These are phyloP conservation scores for Aspergillus viridinutans DNA, from an alignment of 2,329 filamentous ascomycete genomes.

Conservation along the genomic window DNA sequence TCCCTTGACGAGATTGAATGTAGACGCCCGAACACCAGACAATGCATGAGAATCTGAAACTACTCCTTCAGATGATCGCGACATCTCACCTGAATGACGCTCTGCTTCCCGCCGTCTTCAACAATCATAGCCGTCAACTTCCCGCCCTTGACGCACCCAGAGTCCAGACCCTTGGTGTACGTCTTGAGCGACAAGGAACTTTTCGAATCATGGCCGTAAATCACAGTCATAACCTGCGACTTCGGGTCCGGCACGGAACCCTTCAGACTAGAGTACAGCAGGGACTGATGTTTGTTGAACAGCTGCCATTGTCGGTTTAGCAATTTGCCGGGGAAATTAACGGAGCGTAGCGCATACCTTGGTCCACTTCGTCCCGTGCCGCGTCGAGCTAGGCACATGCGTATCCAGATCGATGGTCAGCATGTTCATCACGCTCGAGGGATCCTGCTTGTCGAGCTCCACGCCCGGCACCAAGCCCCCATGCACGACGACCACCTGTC, in stretches of 20 bases:
- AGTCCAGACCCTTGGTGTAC: slow-evolving; percentile 82
- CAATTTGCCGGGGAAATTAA: not conserved
- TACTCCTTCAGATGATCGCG: slow-evolving; percentile 24
- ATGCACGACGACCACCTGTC: slow-evolving; percentile 73
- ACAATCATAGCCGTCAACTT: slow-evolving; percentile 74
- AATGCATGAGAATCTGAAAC: not conserved
- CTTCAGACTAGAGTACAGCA: slow-evolving; percentile 21
- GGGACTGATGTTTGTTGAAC: slow-evolving; percentile 49
- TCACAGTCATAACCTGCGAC: slow-evolving; percentile 57
- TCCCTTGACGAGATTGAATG: not conserved
- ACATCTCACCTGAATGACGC: slow-evolving; percentile 42
- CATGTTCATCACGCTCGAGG: slow-evolving; percentile 88
- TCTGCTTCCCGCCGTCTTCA: slow-evolving; percentile 48
- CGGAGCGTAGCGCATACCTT: slow-evolving; percentile 38
- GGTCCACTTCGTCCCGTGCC: slow-evolving; percentile 62
- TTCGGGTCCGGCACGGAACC: slow-evolving; percentile 13
- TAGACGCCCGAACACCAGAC: not conserved
- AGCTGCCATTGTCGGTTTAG: slow-evolving; percentile 28
- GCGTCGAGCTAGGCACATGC: slow-evolving; percentile 52
- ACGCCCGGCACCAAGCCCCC: slow-evolving; percentile 78
- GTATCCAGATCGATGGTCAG: slow-evolving; percentile 66
- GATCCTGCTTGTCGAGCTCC: slow-evolving; percentile 65
- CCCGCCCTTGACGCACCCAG: slow-evolving; percentile 72
- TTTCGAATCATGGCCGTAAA: slow-evolving; percentile 85
- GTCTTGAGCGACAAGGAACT: slow-evolving; percentile 61